Evolutionary conservation across 192 early-diverging fungal species (phyloP).

Genomic region (Piromyces finnis): DNA sequence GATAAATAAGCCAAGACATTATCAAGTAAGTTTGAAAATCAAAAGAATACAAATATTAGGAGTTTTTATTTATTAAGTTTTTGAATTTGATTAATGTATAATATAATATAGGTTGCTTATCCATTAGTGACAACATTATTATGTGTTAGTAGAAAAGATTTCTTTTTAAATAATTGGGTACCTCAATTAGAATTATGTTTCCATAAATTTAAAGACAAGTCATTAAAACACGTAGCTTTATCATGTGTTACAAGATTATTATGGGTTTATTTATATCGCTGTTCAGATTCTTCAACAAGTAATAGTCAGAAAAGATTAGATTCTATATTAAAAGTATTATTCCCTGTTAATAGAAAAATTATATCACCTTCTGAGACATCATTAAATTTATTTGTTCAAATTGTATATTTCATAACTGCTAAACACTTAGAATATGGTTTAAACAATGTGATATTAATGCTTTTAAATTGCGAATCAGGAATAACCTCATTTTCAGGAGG

Average conservation of each 20-base stretch:
- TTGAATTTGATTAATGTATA: too few relatives aligned
- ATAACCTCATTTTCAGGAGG: not conserved
- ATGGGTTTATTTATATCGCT: constrained; percentile 91
- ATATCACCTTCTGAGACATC: constrained; percentile 41
- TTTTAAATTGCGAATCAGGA: constrained; percentile 38
- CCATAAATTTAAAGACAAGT: constrained; percentile 58
- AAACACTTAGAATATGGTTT: constrained; percentile 46
- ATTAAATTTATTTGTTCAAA: constrained; percentile 47
- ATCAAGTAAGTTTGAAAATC: constrained; percentile 23
- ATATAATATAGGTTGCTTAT: constrained; percentile 39
- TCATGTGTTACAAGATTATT: constrained; percentile 60
- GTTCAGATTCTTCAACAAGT: constrained; percentile 35
- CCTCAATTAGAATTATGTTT: constrained; percentile 47
- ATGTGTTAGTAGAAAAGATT: constrained; percentile 76
- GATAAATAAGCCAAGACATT: constrained; percentile 67
- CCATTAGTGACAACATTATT: constrained; percentile 76
- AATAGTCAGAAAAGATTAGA: constrained; percentile 11
- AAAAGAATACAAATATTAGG: too few relatives aligned
- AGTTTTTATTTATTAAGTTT: too few relatives aligned
- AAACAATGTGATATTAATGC: constrained; percentile 38
- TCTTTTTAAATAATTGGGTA: constrained; percentile 66
- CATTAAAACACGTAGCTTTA: constrained; percentile 51
- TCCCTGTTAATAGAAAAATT: constrained; percentile 33
- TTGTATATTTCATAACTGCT: constrained; percentile 49
- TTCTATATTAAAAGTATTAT: constrained; percentile 28